Base-by-base conservation (phyloP, 352 stramenopile species). In the Globisporangium sylvaticum region DNA sequence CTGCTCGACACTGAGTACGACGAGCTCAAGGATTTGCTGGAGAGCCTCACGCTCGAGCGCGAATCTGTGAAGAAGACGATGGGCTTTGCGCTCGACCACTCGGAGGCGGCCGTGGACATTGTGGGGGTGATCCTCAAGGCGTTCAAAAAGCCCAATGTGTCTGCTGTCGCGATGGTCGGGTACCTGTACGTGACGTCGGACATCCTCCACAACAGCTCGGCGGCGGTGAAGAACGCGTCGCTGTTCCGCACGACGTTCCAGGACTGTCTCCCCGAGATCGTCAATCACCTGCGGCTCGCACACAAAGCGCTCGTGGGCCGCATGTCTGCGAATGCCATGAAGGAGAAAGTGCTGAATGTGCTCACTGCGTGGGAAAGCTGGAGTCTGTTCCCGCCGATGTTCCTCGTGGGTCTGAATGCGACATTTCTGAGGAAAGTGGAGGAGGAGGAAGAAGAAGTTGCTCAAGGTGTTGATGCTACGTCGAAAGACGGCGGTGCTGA, bases 121-220 rank as follows among this genome's bases (percentile, higher is more conserved):
- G 84, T 90, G 20, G 62, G 78, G 39, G 70, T 79, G 2, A 72
- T 94, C 32, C 58, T 75, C 12, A 67, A 79, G 34, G 72, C 70
- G 15, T 91, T 91, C 61, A 75, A 81, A 22, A 64, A 67, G 3
- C 62, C 79, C 0, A 66, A 75, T 0, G 74, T 63, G 3, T 83
- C 77, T 18, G 72, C 78, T 3, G 68, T 90, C 29, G 67, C 79
- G 7, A 76, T 89, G 14, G 66, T 96, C 62, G 86, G 75, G 12
- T 76, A 84, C 27, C 64, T 97, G 56, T 96, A 91, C 62, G 76
- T 96, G 62, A 73, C 90, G 10, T 97, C 89, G 14, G 91, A 97
- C 61, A 88, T 97, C 48, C 74, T 97, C 37, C 88, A 96, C 78
- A 97, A 97, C 65, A 94, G 87, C 64, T 95, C 84, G 18, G 91